Evolutionary conservation across 257 asterid species (phyloP), one percentile per base, ranked within the genome.

Genomic region (Linderniella brevidens): DNA sequence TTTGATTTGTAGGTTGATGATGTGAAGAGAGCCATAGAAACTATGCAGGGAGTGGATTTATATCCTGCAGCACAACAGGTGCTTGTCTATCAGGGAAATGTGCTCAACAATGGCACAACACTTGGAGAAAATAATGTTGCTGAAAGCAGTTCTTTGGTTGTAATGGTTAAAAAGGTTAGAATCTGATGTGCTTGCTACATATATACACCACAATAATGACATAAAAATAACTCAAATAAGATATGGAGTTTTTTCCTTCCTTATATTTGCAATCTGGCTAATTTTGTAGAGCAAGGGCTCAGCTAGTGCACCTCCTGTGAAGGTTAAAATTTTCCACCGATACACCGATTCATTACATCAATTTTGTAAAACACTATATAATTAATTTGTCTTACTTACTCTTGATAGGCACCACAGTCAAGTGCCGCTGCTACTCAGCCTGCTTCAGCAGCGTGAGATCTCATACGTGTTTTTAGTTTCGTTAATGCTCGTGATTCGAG

Each of bases 351-450:
- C 1, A 25, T 10, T 14, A 42, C 14, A 25, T 25, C 6, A 2
- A 2, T 6, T 25, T 25, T 3, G 32, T 25, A 25, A 25, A n/a
- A 45, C n/a, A 4, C 49, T 8, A 49, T 54, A 18, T 17, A 42
- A 46, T 53, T 66, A 52, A 39, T 18, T 25, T 56, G 25, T 57
- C 18, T 50, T 17, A 19, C 17, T 40, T 51, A 58, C n/a, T n/a
- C n/a, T n/a, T 58, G 58, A 49, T 50, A 71, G 94, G 83, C 65
- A 50, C 68, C 79, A 20, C 79, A 68, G 57, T 36, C 82, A 48
- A 37, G 58, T 53, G 55, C 73, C 17, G 9, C 48, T 36, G 63
- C 64, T 48, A 60, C 60, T 52, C 65, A 74, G 36, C 49, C 64
- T 5, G n/a, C n/a, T n/a, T n/a, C n/a, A n/a, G 58, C 63, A 48